Conservation (phyloP, 1,139 yeast genomes). For the Candida tetrigidarum region DNA sequence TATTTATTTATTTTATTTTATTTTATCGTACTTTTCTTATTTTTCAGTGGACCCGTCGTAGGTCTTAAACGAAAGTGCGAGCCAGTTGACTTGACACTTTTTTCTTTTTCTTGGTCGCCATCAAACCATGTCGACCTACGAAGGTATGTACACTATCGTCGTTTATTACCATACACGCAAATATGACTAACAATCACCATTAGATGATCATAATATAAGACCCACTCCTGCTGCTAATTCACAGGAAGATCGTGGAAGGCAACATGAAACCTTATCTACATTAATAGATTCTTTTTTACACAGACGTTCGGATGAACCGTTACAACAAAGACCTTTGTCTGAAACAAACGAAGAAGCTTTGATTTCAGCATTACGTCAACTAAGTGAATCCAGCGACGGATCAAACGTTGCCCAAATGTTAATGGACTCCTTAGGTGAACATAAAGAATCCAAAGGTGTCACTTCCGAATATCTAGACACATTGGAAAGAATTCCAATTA, state of each 20-base stretch:
- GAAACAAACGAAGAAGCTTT: conserved; percentile 16
- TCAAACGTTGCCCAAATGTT: conserved; percentile 34
- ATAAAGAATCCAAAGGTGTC: conserved; percentile 52
- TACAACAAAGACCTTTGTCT: conserved; percentile 15
- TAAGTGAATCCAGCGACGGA: conserved; percentile 35
- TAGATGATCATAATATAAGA: conserved; percentile 22
- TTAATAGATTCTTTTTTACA: conserved; percentile 41
- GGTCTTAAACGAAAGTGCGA: no score
- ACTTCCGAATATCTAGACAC: conserved; percentile 73
- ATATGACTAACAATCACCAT: background rate
- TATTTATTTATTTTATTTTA: background rate
- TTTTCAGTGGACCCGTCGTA: no score
- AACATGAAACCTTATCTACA: conserved; percentile 39
- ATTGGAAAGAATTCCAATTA: conserved; percentile 68
- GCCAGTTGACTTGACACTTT: no score
- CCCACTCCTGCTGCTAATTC: conserved; percentile 5
- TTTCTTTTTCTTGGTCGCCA: conserved; percentile 5
- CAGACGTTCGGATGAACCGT: conserved; percentile 7
- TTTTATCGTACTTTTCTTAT: no score
- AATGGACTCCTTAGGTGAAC: conserved; percentile 27
- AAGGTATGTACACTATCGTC: conserved; percentile 37
- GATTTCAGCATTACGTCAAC: conserved; percentile 31
- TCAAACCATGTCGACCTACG: conserved; percentile 41
- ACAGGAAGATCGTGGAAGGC: conserved; percentile 23
- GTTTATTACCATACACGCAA: background rate